Evolutionary conservation across 2,329 filamentous ascomycete species (phyloP).

Genomic region (Aspergillus nomiae): DNA sequence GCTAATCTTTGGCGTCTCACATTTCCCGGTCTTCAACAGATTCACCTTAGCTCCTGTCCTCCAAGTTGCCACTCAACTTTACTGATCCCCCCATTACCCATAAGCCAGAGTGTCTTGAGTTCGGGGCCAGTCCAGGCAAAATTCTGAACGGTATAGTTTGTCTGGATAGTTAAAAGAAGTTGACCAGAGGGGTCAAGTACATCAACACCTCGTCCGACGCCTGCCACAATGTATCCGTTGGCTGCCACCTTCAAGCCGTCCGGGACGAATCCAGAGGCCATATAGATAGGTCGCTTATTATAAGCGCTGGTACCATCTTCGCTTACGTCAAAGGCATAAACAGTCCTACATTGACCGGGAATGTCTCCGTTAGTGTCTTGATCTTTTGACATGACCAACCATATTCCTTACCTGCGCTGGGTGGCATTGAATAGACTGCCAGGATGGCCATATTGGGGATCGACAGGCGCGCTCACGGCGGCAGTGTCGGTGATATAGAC

Average conservation of each 20-base stretch:
- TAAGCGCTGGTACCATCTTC: constrained; percentile 36
- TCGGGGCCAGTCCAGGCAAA: constrained; percentile 46
- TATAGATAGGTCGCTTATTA: constrained; percentile 45
- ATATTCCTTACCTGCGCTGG: constrained; percentile 18
- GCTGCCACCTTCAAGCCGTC: constrained; percentile 47
- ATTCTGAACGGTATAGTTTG: constrained; percentile 49
- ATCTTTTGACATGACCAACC: background rate
- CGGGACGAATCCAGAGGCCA: constrained; percentile 41
- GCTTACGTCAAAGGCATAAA: constrained; percentile 45
- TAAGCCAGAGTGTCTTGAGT: constrained; percentile 44
- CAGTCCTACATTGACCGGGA: constrained; percentile 22
- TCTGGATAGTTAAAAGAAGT: constrained; percentile 44
- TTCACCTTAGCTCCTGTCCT: constrained; percentile 31
- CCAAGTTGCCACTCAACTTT: constrained; percentile 41
- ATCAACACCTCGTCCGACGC: constrained; percentile 43
- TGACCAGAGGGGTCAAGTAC: constrained; percentile 42
- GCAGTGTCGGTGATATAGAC: constrained; percentile 50
- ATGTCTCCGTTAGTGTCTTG: background rate
- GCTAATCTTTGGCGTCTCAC: background rate
- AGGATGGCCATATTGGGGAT: constrained; percentile 24
- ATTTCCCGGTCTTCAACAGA: background rate
- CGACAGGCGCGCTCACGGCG: constrained; percentile 26
- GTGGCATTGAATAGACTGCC: constrained; percentile 34
- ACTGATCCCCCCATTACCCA: constrained; percentile 42
- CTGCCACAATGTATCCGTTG: constrained; percentile 46